Evolutionary conservation across 192 early-diverging fungal genomes (phyloP).

Genomic region (Cetraspora pellucida): DNA sequence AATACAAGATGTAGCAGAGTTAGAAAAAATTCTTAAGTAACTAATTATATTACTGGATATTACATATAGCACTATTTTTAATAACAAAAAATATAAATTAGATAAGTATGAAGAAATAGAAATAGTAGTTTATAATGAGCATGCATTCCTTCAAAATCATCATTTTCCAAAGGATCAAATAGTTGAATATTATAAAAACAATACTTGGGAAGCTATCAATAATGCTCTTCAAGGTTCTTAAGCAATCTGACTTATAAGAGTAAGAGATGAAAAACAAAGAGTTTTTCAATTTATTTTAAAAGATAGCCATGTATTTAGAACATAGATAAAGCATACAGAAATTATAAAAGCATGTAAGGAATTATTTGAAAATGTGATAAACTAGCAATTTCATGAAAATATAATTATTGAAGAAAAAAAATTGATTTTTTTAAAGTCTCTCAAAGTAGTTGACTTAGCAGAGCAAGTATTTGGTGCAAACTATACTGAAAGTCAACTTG

Average conservation of each 20-base stretch:
- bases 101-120: background rate
- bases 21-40: conserved; percentile 11
- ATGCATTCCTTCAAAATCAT: conserved; percentile 1
- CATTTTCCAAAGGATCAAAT: too few relatives aligned
- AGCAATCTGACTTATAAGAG: too few relatives aligned
- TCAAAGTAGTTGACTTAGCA: conserved; percentile 9
- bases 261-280: too few relatives aligned
- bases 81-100: conserved; percentile 18
- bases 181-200: background rate
- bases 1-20: too few relatives aligned
- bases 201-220: conserved; percentile 23
- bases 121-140: too few relatives aligned
- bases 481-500: background rate
- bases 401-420: too few relatives aligned
- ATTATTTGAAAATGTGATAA: too few relatives aligned
- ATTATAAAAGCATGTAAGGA: background rate
- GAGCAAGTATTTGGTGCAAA: conserved; percentile 27
- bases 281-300: background rate
- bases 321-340: conserved; percentile 16
- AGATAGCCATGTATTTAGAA: conserved; percentile 20
- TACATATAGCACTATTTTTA: conserved; percentile 15
- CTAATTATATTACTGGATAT: conserved; percentile 3
- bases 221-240: conserved; percentile 22
- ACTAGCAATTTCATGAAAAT: too few relatives aligned
- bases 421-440: too few relatives aligned